Evolutionary conservation across 208 protist species (phyloP), one percentile per base, ranked within the genome.

Genomic region (Crithidia acanthocephali): DNA sequence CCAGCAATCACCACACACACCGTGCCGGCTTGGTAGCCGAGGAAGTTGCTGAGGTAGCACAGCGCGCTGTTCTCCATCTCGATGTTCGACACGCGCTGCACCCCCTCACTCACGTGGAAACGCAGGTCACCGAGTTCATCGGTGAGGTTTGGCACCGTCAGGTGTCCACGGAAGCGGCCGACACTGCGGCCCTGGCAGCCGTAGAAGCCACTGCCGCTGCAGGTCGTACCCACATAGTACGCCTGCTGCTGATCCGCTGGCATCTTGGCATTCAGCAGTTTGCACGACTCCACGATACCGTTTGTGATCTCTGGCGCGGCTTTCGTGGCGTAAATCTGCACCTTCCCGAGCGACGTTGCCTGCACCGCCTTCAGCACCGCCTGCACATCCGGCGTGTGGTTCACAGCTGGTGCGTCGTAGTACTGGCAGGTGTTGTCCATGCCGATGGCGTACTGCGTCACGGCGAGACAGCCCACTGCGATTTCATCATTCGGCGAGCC

Each of bases 391-490:
- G 47, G 40, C 13, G 60, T 79, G 55, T 64, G n/a, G 64, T 60
- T 70, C 40, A 79, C 51, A 64, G 40, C 57, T 7, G 68, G 55
- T 8, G 76, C 62, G 25, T 76, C 64, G 76, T 93, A 93, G 76
- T 88, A 93, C 47, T 90, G 85, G 47, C 83, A 84, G 11, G 88
- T 93, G 81, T 93, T 93, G 81, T 93, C 88, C 83, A 92, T 87
- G 47, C 86, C 86, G 16, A 94, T 77, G 22, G 60, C 79, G 61
- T 88, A 74, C 56, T 77, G 77, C 27, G 86, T 89, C 58, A 94
- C 68, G 70, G 83, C 88, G 35, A 94, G 84, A 44, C 70, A 73
- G 37, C 76, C 83, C 2, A 86, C 53, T 28, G 71, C 65, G 16
- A 94, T 74, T 9, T 85, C 75, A 0, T 72, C 67, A 35, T 71